Base-by-base conservation (phyloP, 495 filamentous ascomycete genomes). In the Penicillium paxilli region DNA sequence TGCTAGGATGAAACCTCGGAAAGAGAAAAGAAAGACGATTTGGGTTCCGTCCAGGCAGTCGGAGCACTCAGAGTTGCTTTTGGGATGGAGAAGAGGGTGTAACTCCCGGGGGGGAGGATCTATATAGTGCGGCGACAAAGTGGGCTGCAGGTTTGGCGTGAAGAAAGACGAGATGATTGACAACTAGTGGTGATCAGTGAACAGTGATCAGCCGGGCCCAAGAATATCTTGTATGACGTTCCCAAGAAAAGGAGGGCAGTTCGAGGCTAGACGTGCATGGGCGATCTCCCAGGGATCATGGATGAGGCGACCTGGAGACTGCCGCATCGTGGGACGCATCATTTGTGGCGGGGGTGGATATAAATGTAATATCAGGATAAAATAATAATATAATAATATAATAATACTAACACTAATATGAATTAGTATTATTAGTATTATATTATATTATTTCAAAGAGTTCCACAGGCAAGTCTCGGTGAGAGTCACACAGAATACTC, bases 221-320 rank as follows among this genome's bases (percentile, higher is more conserved):
- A 55, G 26, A 46, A 50, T 45, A 23, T 32, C 16, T 47, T 54
- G 56, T 58, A 63, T 63, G 53, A 63, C 59, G 50, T 62, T 62
- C 54, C 49, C 40, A 46, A 44, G 23, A 45, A 55, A 51, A 52
- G 44, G 56, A 41, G 49, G 50, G 46, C 26, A 58, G 59, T 57
- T 62, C 54, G 60, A 63, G 56, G 47, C 55, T 42, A 47, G 30
- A 62, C 45, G 57, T 65, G 57, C 59, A 59, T 59, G 55, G 60
- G 47, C 44, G 59, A 66, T 66, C 56, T 50, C 38, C 42, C 55
- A 26, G 55, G 51, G 58, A 55, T 55, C 51, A 51, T 52, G 44
- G 53, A 38, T 38, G 47, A 57, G 59, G 53, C 59, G 62, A 21
- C 46, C 55, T 58, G 47, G 55, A 55, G 38, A n/a, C 52, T 37